phyloP scores from a whole-genome alignment of 306 rosid species.

The Dalbergia cochinchinensis region DNA sequence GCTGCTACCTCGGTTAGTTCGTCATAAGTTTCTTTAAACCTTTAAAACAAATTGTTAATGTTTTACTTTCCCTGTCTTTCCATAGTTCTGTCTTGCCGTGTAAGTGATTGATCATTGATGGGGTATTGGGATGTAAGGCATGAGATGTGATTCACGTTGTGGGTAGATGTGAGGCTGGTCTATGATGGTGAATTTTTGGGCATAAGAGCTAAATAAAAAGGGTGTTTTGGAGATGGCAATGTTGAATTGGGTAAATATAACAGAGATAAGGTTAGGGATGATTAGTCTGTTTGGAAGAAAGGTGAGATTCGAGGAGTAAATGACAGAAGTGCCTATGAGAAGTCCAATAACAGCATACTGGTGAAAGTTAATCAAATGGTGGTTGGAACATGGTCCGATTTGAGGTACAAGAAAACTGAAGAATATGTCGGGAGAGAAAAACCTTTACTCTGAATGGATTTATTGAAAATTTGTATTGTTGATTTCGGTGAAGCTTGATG shows the following conservation, averaged over 20 bases:
- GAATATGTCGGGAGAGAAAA: not conserved
- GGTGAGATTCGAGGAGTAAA: not conserved
- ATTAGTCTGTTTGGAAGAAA: not conserved
- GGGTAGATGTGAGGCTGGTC: not conserved
- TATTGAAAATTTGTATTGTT: not conserved
- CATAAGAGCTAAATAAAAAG: not conserved
- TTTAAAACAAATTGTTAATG: not conserved
- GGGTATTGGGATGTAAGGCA: not conserved
- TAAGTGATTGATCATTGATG: not conserved
- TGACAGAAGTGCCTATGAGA: not conserved
- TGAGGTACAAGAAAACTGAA: not conserved
- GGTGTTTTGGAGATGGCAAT: not conserved
- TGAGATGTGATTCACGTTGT: not conserved
- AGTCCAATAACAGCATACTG: not conserved
- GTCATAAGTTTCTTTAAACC: not conserved
- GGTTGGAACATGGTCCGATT: not conserved
- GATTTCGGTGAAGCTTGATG: not conserved
- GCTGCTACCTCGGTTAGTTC: conserved; percentile 72
- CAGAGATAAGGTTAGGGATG: not conserved
- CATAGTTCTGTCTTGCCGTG: not conserved
- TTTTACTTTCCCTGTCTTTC: not conserved
- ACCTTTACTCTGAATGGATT: not conserved
- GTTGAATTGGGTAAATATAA: not conserved
- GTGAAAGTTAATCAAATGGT: not conserved
- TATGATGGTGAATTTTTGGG: not conserved